Evolutionary conservation across 441 rosid genomes (phyloP).

Genomic region (Populus hybrid): DNA sequence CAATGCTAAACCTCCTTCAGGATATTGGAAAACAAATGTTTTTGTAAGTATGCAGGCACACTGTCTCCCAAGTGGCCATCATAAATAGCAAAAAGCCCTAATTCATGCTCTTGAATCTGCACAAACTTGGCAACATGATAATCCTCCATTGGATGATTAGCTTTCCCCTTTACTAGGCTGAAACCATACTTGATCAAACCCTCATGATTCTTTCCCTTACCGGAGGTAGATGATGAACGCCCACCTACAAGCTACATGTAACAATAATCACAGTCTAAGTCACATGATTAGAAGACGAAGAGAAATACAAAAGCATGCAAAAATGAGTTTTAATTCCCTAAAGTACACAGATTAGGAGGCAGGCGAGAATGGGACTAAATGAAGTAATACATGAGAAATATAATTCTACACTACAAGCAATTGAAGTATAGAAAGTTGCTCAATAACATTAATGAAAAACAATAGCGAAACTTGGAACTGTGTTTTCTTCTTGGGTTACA

Average conservation of each 20-base stretch:
- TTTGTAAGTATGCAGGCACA: slow-evolving; percentile 78
- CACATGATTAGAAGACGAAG: background rate
- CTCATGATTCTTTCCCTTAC: slow-evolving; percentile 67
- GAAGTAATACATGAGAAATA: background rate
- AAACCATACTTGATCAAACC: slow-evolving; percentile 68
- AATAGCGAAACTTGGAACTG: background rate
- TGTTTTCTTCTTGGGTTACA: background rate
- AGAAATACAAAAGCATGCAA: background rate
- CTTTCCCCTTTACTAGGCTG: slow-evolving; percentile 85
- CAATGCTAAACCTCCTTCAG: slow-evolving; percentile 60
- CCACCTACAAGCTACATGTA: slow-evolving; percentile 43
- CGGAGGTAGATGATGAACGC: slow-evolving; percentile 54
- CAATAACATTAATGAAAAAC: background rate
- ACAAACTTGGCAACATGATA: slow-evolving; percentile 80
- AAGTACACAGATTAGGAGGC: background rate
- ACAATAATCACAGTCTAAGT: slow-evolving; percentile 3
- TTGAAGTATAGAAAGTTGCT: background rate
- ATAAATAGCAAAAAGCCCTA: slow-evolving; percentile 85
- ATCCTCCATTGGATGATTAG: slow-evolving; percentile 96
- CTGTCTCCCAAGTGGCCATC: slow-evolving; percentile 90
- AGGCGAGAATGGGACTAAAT: background rate
- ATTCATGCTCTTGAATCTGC: slow-evolving; percentile 53
- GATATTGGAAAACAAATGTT: slow-evolving; percentile 76
- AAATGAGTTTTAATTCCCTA: slow-evolving; percentile 1
- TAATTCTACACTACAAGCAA: slow-evolving; percentile 2